Base-by-base conservation (phyloP, 73 alveolate genomes). In the Symbiodinium pilosum region DNA sequence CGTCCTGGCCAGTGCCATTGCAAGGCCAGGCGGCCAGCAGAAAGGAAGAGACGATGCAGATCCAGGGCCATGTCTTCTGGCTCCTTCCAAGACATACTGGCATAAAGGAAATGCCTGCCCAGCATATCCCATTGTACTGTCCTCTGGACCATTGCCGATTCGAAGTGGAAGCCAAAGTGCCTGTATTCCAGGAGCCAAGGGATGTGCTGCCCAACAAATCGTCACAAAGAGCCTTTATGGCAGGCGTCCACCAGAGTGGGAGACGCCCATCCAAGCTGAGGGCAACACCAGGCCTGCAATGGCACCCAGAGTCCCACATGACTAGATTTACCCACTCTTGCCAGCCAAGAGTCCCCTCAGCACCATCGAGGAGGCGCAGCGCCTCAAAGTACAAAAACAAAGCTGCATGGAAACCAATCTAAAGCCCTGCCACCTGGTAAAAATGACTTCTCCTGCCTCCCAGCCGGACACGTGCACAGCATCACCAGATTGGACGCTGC, bases 1-100 rank as follows among this genome's bases (percentile, higher is more conserved):
- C 36, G 43, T 38, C 95, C 95, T 89, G 95, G 95, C 95, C 95
- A 89, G 87, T 43, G 95, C 95, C 95, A 89, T 47, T 89, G 95
- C 86, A 89, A 26, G 47, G 95, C 73, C 42, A 89, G 51, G 40
- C 51, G 73, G 75, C 42, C 86, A 16, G 95, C 95, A 0, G 95
- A 89, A 42, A 89, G 95, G 95, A 89, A 89, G 39, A 89, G 34
- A 21, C 71, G 95, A 41, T 89, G 95, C 59, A 89, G 75, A 16
- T 64, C 21, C 68, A 89, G 43, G 38, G 87, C 95, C 18, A n/a
- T 87, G 87, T 89, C 32, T 12, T 73, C 85, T 9, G 43, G 41
- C 85, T 73, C 85, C 85, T 73, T 24, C n/a, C 30, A 59, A 5
- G 21, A 59, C 77, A 59, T 16, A 26, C 77, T 14, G 77, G 8